These are phyloP conservation scores for Yamadazyma scolyti DNA, from an alignment of 805 yeast genomes.

Conservation along the genomic window DNA sequence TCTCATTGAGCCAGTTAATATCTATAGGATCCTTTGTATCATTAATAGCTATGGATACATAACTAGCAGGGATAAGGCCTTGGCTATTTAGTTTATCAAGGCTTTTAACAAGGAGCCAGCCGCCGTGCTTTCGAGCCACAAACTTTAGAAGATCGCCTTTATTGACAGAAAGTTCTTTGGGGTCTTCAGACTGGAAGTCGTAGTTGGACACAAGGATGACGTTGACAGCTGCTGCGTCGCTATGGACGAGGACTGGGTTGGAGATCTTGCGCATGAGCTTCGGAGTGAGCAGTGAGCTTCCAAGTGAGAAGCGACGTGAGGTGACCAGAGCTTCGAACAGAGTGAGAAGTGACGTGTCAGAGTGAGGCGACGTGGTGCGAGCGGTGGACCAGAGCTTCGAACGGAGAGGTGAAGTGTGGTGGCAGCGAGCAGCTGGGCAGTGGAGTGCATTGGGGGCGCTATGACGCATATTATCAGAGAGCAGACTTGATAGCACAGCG, in stretches of 20 bases:
- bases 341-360: too few species aligned
- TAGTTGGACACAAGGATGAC: slow-evolving; percentile 45
- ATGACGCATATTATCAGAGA: too few species aligned
- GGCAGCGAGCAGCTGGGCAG: too few species aligned
- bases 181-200: slow-evolving; percentile 40
- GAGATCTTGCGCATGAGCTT: not conserved
- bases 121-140: slow-evolving; percentile 44
- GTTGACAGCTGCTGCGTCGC: slow-evolving; percentile 20
- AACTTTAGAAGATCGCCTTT: slow-evolving; percentile 54
- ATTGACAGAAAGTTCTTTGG: slow-evolving; percentile 41
- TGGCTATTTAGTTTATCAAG: slow-evolving; percentile 42
- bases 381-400: too few species aligned
- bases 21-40: slow-evolving; percentile 37
- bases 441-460: too few species aligned
- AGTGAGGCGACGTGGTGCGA: too few species aligned
- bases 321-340: too few species aligned
- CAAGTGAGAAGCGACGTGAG: too few species aligned
- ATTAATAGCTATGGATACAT: slow-evolving; percentile 44
- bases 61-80: slow-evolving; percentile 52
- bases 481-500: too few species aligned
- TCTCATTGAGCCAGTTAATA: slow-evolving; percentile 30
- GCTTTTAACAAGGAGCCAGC: slow-evolving; percentile 57
- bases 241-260: too few species aligned
- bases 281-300: too few species aligned
- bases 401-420: too few species aligned